Evolutionary conservation across 2,329 filamentous ascomycete species (phyloP), one percentile per base, ranked within the genome.

Genomic region (Hortaea werneckii): DNA sequence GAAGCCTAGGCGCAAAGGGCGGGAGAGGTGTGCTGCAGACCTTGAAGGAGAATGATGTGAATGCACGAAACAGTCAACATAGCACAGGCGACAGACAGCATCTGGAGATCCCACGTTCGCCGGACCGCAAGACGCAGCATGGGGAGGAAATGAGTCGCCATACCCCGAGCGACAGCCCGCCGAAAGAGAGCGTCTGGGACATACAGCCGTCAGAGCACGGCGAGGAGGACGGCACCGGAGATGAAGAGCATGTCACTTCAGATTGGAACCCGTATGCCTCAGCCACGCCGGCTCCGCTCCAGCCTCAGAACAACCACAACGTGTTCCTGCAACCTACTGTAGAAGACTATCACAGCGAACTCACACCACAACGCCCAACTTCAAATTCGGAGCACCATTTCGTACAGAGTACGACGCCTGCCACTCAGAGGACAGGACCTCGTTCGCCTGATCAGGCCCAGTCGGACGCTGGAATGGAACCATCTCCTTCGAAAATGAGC

Each of bases 321-420:
- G 51, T 58, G 9, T 55, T 61, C 30, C 47, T 60, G 11, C 62
- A 63, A 45, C 60, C 61, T 7, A 63, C 58, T 5, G 61, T 62
- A 4, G 62, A 63, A 45, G 62, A 63, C 38, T 62, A 62, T 50
- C 53, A 61, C 51, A 58, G 52, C 50, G 61, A 64, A 40, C 51
- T 63, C 12, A 58, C 58, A 10, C 59, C 59, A n/a, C 57, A 52
- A 7, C 55, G 51, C 27, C 40, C 8, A 34, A 20, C 20, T 20
- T 20, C 20, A 20, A 20, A 20, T 20, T 20, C 20, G 2, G 2
- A 20, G 20, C 20, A 20, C 4, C 20, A 20, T 20, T 20, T 20
- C 20, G 20, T 20, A 20, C 20, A 20, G 20, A 20, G 20, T 20
- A 35, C 32, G 9, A 35, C 32, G 32, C 32, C 32, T 35, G 8